Conservation (phyloP, 225 moss, liverwort and hornwort species). For the Polytrichum commune region DNA sequence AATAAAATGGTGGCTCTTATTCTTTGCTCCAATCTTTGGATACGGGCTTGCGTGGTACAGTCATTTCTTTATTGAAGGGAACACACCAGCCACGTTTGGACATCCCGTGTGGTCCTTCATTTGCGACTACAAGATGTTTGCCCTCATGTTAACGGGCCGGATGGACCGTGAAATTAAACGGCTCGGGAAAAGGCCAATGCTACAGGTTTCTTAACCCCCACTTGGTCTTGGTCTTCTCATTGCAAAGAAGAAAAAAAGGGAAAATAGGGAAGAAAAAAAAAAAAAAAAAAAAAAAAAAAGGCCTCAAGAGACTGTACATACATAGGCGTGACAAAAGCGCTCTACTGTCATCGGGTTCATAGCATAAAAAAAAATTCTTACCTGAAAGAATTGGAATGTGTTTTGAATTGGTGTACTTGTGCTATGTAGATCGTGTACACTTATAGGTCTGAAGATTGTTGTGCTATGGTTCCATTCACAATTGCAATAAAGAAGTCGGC, state of each 20-base stretch:
- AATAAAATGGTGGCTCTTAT: slow-evolving; percentile 81
- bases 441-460: too few relatives aligned
- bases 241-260: background rate
- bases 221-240: background rate
- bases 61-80: slow-evolving; percentile 90
- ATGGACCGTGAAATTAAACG: slow-evolving; percentile 94
- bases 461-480: too few relatives aligned
- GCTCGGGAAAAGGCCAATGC: slow-evolving; percentile 85
- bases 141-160: slow-evolving; percentile 78
- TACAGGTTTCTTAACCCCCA: slow-evolving; percentile 50
- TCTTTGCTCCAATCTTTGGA: slow-evolving; percentile 74
- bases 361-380: too few relatives aligned
- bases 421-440: too few relatives aligned
- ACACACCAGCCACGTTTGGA: slow-evolving; percentile 69
- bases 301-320: background rate
- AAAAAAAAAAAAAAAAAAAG: background rate
- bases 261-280: background rate
- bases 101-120: slow-evolving; percentile 90
- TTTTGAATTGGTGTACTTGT: too few relatives aligned
- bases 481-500: background rate
- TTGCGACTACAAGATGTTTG: slow-evolving; percentile 92
- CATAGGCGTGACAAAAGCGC: background rate
- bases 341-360: background rate
- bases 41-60: slow-evolving; percentile 95
- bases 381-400: too few relatives aligned